phyloP scores from a whole-genome alignment of 257 asterid genomes.

The Rhazya stricta region DNA sequence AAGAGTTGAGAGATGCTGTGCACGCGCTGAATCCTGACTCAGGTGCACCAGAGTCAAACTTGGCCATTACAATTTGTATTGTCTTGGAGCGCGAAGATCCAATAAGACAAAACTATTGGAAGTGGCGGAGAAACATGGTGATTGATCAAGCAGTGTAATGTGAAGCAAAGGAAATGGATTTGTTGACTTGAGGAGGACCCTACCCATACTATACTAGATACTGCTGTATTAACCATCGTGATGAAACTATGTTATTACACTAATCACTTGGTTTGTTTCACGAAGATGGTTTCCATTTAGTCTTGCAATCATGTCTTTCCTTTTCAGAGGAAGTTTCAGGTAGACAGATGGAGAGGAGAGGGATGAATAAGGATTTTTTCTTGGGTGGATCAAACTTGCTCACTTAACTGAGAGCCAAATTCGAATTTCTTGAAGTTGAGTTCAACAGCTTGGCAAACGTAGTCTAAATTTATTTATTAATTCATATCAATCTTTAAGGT shows the following conservation, averaged over 20 bases:
- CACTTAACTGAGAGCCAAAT: too few species aligned
- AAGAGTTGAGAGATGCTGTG: constrained; percentile 52
- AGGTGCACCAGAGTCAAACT: constrained; percentile 23
- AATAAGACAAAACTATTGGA: constrained; percentile 77
- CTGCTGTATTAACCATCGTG: neutral
- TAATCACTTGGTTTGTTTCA: too few species aligned
- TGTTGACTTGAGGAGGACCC: neutral
- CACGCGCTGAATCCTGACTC: constrained; percentile 33
- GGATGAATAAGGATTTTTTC: too few species aligned
- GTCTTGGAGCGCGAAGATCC: constrained; percentile 65
- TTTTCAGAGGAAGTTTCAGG: too few species aligned
- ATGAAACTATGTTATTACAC: neutral
- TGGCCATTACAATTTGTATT: constrained; percentile 43
- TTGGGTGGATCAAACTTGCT: too few species aligned
- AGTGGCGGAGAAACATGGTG: constrained; percentile 62
- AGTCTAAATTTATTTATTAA: too few species aligned
- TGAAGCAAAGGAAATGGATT: neutral
- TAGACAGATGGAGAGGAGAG: too few species aligned
- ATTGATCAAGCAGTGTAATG: constrained; percentile 20
- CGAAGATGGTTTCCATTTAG: too few species aligned
- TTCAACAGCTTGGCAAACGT: too few species aligned
- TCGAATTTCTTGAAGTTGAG: too few species aligned
- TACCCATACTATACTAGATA: neutral
- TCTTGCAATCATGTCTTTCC: too few species aligned
- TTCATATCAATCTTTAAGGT: too few species aligned